These are phyloP conservation scores for Colletotrichum sidae DNA, from an alignment of 2,329 filamentous ascomycete genomes.

Conservation along the genomic window DNA sequence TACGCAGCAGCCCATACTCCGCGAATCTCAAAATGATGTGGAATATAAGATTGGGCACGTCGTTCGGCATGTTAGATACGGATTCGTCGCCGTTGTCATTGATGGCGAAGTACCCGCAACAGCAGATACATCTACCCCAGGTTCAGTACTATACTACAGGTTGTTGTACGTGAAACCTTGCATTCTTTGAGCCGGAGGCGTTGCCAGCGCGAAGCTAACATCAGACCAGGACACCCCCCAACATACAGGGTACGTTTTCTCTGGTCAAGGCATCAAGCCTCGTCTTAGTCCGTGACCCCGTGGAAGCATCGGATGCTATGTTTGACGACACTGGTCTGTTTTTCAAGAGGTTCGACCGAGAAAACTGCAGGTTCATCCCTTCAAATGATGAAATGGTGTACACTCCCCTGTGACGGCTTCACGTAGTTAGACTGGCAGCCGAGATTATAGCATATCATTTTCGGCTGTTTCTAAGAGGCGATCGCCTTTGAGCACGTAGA, in stretches of 20 bases:
- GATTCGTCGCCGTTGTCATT: constrained; percentile 83
- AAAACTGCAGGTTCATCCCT: constrained; percentile 73
- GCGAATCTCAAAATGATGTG: constrained; percentile 43
- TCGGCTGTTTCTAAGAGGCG: too few species aligned
- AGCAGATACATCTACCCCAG: neutral
- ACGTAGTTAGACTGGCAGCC: too few species aligned
- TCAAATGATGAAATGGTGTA: constrained; percentile 32
- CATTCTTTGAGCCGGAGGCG: constrained; percentile 35
- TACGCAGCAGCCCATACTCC: constrained; percentile 50
- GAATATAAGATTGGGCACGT: constrained; percentile 81
- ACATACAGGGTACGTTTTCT: constrained; percentile 34
- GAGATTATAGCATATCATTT: too few species aligned
- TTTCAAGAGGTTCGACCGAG: constrained; percentile 86
- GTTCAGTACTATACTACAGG: constrained; percentile 22
- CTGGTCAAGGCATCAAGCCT: constrained; percentile 36
- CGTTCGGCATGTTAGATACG: constrained; percentile 84
- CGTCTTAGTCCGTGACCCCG: constrained; percentile 30
- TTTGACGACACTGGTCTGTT: constrained; percentile 81
- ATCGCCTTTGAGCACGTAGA: too few species aligned
- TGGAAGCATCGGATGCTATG: constrained; percentile 57
- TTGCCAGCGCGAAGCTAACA: constrained; percentile 30
- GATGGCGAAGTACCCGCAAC: constrained; percentile 69
- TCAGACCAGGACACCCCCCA: constrained; percentile 27
- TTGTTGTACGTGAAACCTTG: constrained; percentile 14
- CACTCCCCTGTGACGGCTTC: constrained; percentile 6